Base-by-base conservation (phyloP, 129 eudicot species). In the Sambucus nigra region DNA sequence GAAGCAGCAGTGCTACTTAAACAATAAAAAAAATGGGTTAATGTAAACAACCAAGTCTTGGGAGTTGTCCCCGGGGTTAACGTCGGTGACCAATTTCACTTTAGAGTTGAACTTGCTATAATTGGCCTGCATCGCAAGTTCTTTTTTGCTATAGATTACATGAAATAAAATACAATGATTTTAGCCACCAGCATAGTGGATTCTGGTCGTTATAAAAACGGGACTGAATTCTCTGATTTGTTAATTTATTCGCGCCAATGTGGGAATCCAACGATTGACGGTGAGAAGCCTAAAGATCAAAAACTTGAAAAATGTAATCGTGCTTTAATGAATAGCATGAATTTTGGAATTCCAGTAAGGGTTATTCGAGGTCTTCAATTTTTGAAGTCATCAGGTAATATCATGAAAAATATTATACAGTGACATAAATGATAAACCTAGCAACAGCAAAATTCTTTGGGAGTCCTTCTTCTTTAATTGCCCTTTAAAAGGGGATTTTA, bases 271-370 rank as follows among this genome's bases (percentile, higher is more conserved):
- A 20, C 41, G 35, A 16, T 8, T 26, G 29, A 13, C 21, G 10
- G n/a, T 32, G 16, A 21, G 21, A 5, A 29, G 18, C 59, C 25
- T 0, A 70, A 77, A 35, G 79, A 77, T 44, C 84, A 77, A 25
- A 72, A 60, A 64, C 73, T 77, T 15, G 64, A 54, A 45, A 39
- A 67, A 16, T 76, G 76, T 45, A 77, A 77, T 51, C 59, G 64
- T 20, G 79, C 84, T 24, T 23, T 77, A 38, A 77, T 22, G 55
- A 72, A 77, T 18, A 72, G 76, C 47, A 72, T 72, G 32, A 47
- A 21, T 7, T 44, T 50, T 47, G 38, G 46, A 55, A 45, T 8
- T 8, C 76, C 70, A 0, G 73, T 72, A 20, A 54, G 84, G 35
- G 84, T 77, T 12, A 68, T 77, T n/a, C 47, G 64, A 41, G 61